Evolutionary conservation across 2,329 filamentous ascomycete species (phyloP).

Genomic region (Xylaria sp.): DNA sequence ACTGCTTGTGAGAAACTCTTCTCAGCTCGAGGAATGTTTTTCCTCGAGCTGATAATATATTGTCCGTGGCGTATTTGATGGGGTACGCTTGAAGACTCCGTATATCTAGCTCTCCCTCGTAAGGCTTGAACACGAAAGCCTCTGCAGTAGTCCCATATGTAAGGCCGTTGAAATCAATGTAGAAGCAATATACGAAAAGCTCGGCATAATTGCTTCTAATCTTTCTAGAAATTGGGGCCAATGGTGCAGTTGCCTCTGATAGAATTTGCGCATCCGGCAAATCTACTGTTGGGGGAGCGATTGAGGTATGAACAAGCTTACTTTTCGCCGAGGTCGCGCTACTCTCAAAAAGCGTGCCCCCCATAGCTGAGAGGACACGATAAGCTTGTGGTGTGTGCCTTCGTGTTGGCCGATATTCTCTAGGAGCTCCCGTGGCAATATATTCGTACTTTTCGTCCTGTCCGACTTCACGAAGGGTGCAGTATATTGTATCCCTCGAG

Average conservation of each 20-base stretch:
- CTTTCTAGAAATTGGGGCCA: background rate
- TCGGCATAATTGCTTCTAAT: background rate
- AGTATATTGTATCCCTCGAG: background rate
- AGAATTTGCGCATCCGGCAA: background rate
- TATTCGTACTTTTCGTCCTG: background rate
- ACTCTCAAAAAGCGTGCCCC: background rate
- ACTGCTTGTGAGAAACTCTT: background rate
- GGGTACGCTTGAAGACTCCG: constrained; percentile 3
- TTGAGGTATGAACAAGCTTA: background rate
- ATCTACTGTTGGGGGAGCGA: background rate
- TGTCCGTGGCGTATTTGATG: background rate
- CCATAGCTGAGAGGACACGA: background rate
- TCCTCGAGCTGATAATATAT: background rate
- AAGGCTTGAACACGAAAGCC: background rate
- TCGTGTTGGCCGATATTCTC: background rate
- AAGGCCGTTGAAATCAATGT: background rate
- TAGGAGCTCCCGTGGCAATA: no score
- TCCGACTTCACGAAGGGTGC: background rate
- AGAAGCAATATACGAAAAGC: background rate
- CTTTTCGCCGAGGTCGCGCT: background rate
- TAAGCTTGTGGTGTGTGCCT: constrained; percentile 3
- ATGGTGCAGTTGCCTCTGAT: background rate
- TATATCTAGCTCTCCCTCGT: background rate
- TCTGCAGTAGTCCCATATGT: background rate
- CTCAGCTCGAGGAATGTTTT: background rate